phyloP scores from a whole-genome alignment of 371 early-diverging fungal genomes.

The Rhizopus sp. region DNA sequence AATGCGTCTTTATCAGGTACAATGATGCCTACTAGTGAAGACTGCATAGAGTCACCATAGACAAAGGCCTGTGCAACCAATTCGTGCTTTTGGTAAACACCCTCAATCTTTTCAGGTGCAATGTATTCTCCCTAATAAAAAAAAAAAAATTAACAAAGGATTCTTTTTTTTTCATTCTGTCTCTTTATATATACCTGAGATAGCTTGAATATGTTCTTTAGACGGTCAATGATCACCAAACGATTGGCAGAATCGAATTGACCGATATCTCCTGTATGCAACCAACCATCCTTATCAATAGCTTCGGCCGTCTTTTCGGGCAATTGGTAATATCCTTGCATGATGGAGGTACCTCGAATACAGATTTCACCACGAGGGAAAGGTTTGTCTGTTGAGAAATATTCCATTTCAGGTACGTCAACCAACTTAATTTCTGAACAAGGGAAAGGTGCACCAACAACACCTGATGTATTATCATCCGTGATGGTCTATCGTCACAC shows the following conservation, averaged over 20 bases:
- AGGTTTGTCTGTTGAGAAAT: slow-evolving; percentile 82
- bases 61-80: slow-evolving; percentile 83
- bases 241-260: slow-evolving; percentile 76
- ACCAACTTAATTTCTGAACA: slow-evolving; percentile 86
- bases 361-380: slow-evolving; percentile 93
- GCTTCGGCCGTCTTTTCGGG: slow-evolving; percentile 83
- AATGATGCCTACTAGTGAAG: slow-evolving; percentile 82
- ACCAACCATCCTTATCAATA: slow-evolving; percentile 81
- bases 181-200: slow-evolving; percentile 65
- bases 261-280: slow-evolving; percentile 97
- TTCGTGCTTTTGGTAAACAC: slow-evolving; percentile 69
- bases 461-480: slow-evolving; percentile 70
- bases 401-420: slow-evolving; percentile 91
- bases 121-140: slow-evolving; percentile 91
- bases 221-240: slow-evolving; percentile 91
- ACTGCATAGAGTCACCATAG: slow-evolving; percentile 89
- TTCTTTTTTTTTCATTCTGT: background rate
- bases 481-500: slow-evolving; percentile 40
- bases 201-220: slow-evolving; percentile 99
- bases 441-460: slow-evolving; percentile 83
- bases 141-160: background rate
- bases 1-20: slow-evolving; percentile 77
- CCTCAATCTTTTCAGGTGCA: slow-evolving; percentile 98
- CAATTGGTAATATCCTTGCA: slow-evolving; percentile 87
- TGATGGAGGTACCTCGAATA: slow-evolving; percentile 82